Conservation (phyloP, 306 rosid genomes). For the Alnus rubra region DNA sequence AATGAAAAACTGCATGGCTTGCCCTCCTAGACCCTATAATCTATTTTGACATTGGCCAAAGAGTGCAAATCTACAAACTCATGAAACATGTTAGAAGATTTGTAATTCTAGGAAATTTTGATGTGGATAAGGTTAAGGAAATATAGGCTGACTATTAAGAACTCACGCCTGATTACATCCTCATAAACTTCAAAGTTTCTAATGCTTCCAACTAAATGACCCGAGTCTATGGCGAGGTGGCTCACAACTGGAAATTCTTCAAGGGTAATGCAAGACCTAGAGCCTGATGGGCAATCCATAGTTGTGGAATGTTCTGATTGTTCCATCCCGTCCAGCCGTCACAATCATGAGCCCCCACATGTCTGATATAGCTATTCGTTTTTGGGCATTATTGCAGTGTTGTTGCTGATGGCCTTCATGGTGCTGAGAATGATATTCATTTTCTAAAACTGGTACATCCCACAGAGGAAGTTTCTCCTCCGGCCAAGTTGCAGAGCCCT, state of each 20-base stretch:
- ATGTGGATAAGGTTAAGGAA: constrained; percentile 2
- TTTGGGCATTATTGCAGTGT: constrained; percentile 25
- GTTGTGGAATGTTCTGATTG: constrained; percentile 78
- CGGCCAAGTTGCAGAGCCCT: constrained; percentile 78
- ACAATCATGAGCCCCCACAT: constrained; percentile 80
- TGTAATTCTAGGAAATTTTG: constrained; percentile 35
- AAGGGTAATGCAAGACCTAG: constrained; percentile 21
- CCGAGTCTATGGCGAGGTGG: too few relatives aligned
- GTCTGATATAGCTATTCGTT: constrained; percentile 37
- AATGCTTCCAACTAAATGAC: too few relatives aligned
- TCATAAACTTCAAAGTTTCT: too few relatives aligned
- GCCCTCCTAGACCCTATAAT: constrained; percentile 27
- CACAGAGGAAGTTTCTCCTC: constrained; percentile 78
- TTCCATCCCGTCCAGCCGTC: constrained; percentile 73
- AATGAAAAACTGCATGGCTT: not conserved
- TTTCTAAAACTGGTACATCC: constrained; percentile 38
- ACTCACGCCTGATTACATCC: too few relatives aligned
- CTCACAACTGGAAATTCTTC: not conserved
- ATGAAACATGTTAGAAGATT: constrained; percentile 20
- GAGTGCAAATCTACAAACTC: constrained; percentile 31
- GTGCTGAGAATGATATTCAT: constrained; percentile 27
- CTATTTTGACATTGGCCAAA: constrained; percentile 22
- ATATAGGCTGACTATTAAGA: not conserved
- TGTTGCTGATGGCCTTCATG: constrained; percentile 8
- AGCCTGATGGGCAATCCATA: constrained; percentile 79